Evolutionary conservation across 345 rosid species (phyloP), one percentile per base, ranked within the genome.

Genomic region (Salix caprea): DNA sequence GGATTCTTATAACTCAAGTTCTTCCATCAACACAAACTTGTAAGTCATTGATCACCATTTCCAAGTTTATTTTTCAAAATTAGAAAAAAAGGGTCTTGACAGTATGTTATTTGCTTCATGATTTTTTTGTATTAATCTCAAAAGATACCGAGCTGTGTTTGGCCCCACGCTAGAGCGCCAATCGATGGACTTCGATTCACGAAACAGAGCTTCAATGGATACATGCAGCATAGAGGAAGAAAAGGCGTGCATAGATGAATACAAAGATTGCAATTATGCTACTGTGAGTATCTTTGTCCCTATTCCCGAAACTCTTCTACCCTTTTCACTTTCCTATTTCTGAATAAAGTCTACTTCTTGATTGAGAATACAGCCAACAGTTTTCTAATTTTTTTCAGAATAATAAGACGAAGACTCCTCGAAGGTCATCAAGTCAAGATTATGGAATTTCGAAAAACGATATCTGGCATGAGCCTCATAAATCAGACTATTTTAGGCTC

Each of bases 61-160:
- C 28, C 62, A n/a, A 9, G 62, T 58, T 46, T 46, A n/a, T 58
- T 58, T 56, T 58, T 58, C 62, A 58, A n/a, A 23, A 58, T n/a
- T 58, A 58, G 62, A 58, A 40, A 23, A 56, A 56, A 58, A 9
- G 8, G 62, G 28, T 58, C 15, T 36, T 70, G 12, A n/a, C 32
- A 61, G 42, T 42, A 3, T 52, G 28, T 24, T 50, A 26, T 52
- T 58, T 46, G 39, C 54, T 68, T 65, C 30, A 34, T 79, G 30
- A 65, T 70, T 71, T 60, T 30, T 30, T 72, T 75, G 36, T 37
- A 48, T 66, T 14, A 4, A 28, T 65, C 39, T 58, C 50, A 61
- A 24, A 67, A 90, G 92, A 75, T 88, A 85, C 61, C 81, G 24
- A 74, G 65, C 84, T n/a, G 94, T 89, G 13, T 89, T 89, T 56